Evolutionary conservation across 495 filamentous ascomycete species (phyloP).

Genomic region (Immersiella caudata): DNA sequence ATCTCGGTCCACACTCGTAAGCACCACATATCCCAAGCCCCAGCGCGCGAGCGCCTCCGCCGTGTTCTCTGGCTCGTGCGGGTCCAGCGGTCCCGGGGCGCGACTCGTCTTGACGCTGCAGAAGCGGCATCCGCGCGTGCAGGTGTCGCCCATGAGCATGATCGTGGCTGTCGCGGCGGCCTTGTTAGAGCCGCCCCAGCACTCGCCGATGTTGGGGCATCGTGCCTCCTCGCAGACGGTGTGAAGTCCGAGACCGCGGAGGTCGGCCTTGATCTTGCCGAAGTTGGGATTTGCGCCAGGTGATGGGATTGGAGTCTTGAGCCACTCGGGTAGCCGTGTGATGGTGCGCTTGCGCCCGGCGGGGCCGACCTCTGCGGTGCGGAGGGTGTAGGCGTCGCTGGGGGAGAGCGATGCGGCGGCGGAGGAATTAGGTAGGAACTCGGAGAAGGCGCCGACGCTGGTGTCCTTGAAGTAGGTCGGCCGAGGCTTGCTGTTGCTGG

Average conservation of each 20-base stretch:
- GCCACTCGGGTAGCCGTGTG: conserved; percentile 88
- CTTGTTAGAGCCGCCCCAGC: conserved; percentile 92
- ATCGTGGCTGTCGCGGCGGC: conserved; percentile 93
- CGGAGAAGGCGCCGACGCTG: conserved; percentile 77
- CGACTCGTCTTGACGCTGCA: conserved; percentile 91
- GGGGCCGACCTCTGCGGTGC: conserved; percentile 80
- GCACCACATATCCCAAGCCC: conserved; percentile 93
- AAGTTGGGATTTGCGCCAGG: conserved; percentile 71
- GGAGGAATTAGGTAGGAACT: conserved; percentile 66
- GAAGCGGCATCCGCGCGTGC: conserved; percentile 95
- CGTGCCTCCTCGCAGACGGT: conserved; percentile 98
- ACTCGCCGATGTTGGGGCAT: conserved; percentile 96
- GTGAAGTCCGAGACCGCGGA: conserved; percentile 85
- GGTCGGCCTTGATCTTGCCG: conserved; percentile 90
- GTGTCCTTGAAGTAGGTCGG: conserved; percentile 84
- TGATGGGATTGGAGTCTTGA: conserved; percentile 90
- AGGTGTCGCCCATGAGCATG: conserved; percentile 99
- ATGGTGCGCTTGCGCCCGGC: conserved; percentile 82
- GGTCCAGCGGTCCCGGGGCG: conserved; percentile 79
- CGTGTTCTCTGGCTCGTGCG: conserved; percentile 95
- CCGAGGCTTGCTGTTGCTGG: conserved; percentile 35
- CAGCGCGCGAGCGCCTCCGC: conserved; percentile 90
- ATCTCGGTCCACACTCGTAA: conserved; percentile 92
- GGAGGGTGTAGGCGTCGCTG: conserved; percentile 65
- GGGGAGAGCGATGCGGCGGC: conserved; percentile 45